These are phyloP conservation scores for Trifolium fragiferum DNA, from an alignment of 306 rosid species.

Conservation along the genomic window DNA sequence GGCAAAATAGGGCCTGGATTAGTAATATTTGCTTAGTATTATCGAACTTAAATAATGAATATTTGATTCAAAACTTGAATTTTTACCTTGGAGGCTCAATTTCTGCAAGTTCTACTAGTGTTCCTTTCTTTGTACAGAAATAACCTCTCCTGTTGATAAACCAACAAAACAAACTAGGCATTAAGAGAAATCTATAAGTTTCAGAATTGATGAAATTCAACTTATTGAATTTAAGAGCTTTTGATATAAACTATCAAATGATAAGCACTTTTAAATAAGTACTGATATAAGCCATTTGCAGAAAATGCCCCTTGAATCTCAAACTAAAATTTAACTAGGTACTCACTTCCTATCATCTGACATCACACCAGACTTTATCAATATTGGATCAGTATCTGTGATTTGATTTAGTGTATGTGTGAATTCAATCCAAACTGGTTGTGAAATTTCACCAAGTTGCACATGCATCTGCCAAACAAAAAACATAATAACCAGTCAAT, in stretches of 20 bases:
- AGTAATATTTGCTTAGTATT: slow-evolving; percentile 47
- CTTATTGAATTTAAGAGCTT: background rate
- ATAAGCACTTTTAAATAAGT: background rate
- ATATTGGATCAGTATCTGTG: slow-evolving; percentile 48
- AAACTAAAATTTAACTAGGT: slow-evolving; percentile 14
- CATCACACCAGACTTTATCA: slow-evolving; percentile 64
- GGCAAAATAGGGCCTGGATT: slow-evolving; percentile 52
- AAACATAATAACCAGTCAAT: background rate
- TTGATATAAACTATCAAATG: background rate
- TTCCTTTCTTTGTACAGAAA: slow-evolving; percentile 76
- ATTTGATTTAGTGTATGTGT: slow-evolving; percentile 54
- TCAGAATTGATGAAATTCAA: background rate
- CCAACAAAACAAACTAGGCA: slow-evolving; percentile 33
- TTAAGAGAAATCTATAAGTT: background rate
- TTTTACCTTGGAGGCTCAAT: slow-evolving; percentile 81
- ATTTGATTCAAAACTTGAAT: slow-evolving; percentile 39
- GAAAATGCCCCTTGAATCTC: slow-evolving; percentile 4
- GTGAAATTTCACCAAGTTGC: slow-evolving; percentile 71
- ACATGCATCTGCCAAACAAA: slow-evolving; percentile 65
- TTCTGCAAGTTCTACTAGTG: slow-evolving; percentile 65
- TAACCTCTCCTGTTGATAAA: slow-evolving; percentile 66
- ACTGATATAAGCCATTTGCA: background rate
- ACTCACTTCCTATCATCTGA: slow-evolving; percentile 78
- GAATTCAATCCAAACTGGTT: slow-evolving; percentile 72
- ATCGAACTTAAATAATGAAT: slow-evolving; percentile 16